Evolutionary conservation across 176 grass and related monocot species (phyloP).

Genomic region (Hordeum vulgare): MorexV3_pseudomolecules_assembly NC_058520.1:356595114-356595613

Average conservation of each 20-base stretch:
- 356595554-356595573: background rate
- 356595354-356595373: background rate
- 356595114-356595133: no score
- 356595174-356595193: background rate
- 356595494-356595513: slow-evolving; percentile 51
- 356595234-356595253: background rate
- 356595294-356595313: background rate
- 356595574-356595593: background rate
- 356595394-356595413: slow-evolving; percentile 52
- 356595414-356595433: slow-evolving; percentile 84
- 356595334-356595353: slow-evolving; percentile 14
- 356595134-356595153: no score
- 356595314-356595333: background rate
- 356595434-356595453: slow-evolving; percentile 77
- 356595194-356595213: background rate
- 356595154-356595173: background rate
- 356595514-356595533: slow-evolving; percentile 15
- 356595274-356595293: background rate
- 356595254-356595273: background rate
- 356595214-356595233: background rate
- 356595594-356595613: background rate
- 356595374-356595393: slow-evolving; percentile 16
- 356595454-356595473: slow-evolving; percentile 69
- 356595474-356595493: slow-evolving; percentile 83
- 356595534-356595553: background rate